A percentile compares a stretch with the other conserved stretches of the same genome.
Evolutionary conservation across 1,284 basidiomycete genomes (phyloP).

Genomic region (Cerioporus squamosus): DNA sequence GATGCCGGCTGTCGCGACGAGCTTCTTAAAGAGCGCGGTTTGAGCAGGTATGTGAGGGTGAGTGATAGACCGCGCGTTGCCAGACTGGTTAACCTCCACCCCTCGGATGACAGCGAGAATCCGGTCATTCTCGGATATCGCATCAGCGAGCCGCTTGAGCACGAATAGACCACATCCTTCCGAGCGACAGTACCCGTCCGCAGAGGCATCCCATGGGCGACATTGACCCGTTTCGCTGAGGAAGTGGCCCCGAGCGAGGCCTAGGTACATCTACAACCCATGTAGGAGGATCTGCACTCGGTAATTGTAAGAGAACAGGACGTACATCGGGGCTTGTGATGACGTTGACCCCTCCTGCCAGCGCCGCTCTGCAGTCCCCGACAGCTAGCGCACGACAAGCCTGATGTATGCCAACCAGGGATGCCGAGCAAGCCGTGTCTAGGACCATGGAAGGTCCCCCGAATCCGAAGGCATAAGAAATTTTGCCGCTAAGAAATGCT

Average conservation of each 20-base stretch:
- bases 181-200: slow-evolving; percentile 73
- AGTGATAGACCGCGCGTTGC: slow-evolving; percentile 66
- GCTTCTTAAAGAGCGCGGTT: slow-evolving; percentile 50
- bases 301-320: slow-evolving; percentile 5
- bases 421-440: slow-evolving; percentile 77
- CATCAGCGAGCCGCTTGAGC: slow-evolving; percentile 70
- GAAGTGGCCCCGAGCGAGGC: slow-evolving; percentile 72
- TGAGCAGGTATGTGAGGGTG: slow-evolving; percentile 71
- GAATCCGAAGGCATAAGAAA: slow-evolving; percentile 69
- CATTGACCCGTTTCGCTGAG: slow-evolving; percentile 70
- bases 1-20: slow-evolving; percentile 53
- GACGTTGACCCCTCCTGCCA: slow-evolving; percentile 76
- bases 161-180: slow-evolving; percentile 77
- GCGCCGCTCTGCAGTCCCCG: slow-evolving; percentile 66
- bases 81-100: slow-evolving; percentile 72
- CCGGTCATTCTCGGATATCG: slow-evolving; percentile 63
- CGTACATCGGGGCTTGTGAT: slow-evolving; percentile 74
- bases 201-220: slow-evolving; percentile 70
- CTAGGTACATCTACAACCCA: slow-evolving; percentile 62
- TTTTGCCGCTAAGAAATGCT: slow-evolving; percentile 71
- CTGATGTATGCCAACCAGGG: slow-evolving; percentile 67
- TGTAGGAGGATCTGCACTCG: not conserved
- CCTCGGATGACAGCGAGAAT: slow-evolving; percentile 72
- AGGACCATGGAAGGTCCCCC: slow-evolving; percentile 72
- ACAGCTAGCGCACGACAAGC: slow-evolving; percentile 66